Percentiles rank a stretch among this genome's conserved stretches.
Evolutionary conservation across 2,329 filamentous ascomycete species (phyloP).

Genomic region (Diaporthe nobilis): DNA sequence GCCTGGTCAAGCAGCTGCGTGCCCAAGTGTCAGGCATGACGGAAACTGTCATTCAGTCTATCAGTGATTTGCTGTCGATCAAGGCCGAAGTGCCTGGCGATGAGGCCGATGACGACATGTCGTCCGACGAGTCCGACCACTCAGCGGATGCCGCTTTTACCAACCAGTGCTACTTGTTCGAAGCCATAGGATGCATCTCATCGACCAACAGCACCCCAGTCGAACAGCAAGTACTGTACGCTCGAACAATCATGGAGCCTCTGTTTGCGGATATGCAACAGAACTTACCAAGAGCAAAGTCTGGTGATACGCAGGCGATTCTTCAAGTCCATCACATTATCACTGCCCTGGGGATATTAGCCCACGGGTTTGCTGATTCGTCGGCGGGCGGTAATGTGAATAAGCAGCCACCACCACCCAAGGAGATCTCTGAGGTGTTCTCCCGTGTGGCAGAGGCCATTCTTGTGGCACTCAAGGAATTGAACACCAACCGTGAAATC

Average conservation of each 20-base stretch:
- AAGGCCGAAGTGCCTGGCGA: conserved; percentile 88
- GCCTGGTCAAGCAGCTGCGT: conserved; percentile 90
- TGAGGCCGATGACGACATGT: conserved; percentile 90
- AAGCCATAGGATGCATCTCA: conserved; percentile 93
- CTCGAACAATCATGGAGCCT: conserved; percentile 88
- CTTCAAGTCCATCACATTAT: conserved; percentile 97
- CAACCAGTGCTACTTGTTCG: conserved; percentile 93
- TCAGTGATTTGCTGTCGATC: conserved; percentile 89
- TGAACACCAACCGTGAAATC: conserved; percentile 86
- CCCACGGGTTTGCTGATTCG: conserved; percentile 94
- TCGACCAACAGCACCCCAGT: conserved; percentile 82
- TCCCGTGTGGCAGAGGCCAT: conserved; percentile 89
- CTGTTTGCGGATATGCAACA: conserved; percentile 91
- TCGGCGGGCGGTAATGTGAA: conserved; percentile 67
- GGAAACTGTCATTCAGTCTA: conserved; percentile 90
- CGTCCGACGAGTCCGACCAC: conserved; percentile 91
- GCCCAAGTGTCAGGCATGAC: conserved; percentile 89
- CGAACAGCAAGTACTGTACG: conserved; percentile 90
- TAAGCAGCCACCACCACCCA: conserved; percentile 65
- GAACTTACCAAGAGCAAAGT: conserved; percentile 81
- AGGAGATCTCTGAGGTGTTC: conserved; percentile 87
- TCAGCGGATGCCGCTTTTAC: conserved; percentile 92
- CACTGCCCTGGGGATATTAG: conserved; percentile 93
- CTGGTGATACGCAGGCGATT: conserved; percentile 84
- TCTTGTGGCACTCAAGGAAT: conserved; percentile 85